phyloP scores from a whole-genome alignment of 2,329 filamentous ascomycete species.

The Cercospora sesami region DNA sequence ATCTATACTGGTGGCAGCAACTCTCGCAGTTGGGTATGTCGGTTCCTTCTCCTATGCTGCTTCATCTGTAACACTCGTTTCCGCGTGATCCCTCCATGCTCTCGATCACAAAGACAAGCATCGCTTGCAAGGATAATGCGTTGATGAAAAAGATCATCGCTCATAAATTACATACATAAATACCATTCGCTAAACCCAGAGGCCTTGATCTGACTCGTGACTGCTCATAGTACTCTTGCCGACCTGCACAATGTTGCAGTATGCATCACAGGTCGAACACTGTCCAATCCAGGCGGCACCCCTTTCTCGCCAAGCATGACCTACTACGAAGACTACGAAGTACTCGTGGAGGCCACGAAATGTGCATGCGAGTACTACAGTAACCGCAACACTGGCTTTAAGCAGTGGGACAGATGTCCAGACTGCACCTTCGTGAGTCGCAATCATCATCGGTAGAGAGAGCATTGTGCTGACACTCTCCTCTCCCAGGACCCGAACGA shows the following conservation, averaged over 20 bases:
- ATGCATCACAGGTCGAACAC: conserved; percentile 9
- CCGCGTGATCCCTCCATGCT: too few relatives aligned
- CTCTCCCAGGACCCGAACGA: neutral
- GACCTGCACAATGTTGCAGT: conserved; percentile 9
- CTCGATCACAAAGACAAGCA: too few relatives aligned
- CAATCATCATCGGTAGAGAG: neutral
- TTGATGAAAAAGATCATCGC: too few relatives aligned
- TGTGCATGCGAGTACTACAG: conserved; percentile 16
- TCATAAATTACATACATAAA: too few relatives aligned
- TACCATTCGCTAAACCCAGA: too few relatives aligned
- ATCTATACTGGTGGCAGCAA: neutral
- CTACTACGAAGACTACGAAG: conserved; percentile 10
- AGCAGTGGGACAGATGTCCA: conserved; percentile 15
- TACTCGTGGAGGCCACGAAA: neutral
- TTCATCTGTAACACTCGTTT: too few relatives aligned
- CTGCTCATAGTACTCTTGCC: neutral
- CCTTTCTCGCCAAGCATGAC: neutral
- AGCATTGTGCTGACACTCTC: neutral
- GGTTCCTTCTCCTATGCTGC: neutral
- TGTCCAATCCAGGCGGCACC: conserved; percentile 1
- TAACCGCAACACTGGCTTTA: conserved; percentile 12
- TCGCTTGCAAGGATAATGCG: too few relatives aligned
- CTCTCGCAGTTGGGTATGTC: conserved; percentile 12
- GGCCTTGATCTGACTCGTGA: neutral
- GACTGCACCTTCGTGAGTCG: conserved; percentile 14